Evolutionary conservation across 306 rosid genomes (phyloP), one percentile per base, ranked within the genome.

Genomic region (Castanospermum australe): DNA sequence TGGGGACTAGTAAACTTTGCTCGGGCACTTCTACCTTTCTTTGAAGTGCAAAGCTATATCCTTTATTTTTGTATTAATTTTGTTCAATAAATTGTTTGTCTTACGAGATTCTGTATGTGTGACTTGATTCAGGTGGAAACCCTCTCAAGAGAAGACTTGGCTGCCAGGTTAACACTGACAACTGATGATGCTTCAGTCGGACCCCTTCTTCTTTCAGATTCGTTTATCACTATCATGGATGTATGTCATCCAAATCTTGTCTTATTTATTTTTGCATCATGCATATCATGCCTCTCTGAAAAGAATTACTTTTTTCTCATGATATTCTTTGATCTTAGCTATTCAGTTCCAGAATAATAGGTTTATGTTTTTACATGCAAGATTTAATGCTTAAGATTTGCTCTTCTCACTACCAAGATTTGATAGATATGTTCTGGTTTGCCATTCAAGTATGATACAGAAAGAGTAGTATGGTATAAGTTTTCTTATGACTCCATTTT

Each of bases 81-180:
- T 57, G 73, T 21, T 73, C 28, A 42, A 11, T 73, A 28, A 44
- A 18, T 76, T 64, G 75, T 35, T 32, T 70, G 56, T 35, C 69
- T 28, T 67, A 50, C 63, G 30, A 42, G 15, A 68, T 67, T 81
- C 39, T 35, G 62, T 30, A 45, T 38, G 12, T n/a, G 12, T 50
- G 60, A 54, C 57, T n/a, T 62, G 13, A 71, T 77, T 80, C 86
- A 95, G 99, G 99, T 95, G 72, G 99, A 95, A 84, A 95, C 90
- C 59, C 94, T 95, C 72, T 91, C 98, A 48, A 90, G 75, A 86
- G 99, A 95, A 8, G 99, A 95, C 83, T 80, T 95, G 86, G 99
- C 98, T 68, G 89, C 99, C 57, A 90, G 99, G 88, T 81, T 95
- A 89, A 93, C 96, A 47, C 85, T 95, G 87, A 93, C 96, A 60